Conservation (phyloP, 2,329 filamentous ascomycete species). For the Tolypocladium nubicola region DNA sequence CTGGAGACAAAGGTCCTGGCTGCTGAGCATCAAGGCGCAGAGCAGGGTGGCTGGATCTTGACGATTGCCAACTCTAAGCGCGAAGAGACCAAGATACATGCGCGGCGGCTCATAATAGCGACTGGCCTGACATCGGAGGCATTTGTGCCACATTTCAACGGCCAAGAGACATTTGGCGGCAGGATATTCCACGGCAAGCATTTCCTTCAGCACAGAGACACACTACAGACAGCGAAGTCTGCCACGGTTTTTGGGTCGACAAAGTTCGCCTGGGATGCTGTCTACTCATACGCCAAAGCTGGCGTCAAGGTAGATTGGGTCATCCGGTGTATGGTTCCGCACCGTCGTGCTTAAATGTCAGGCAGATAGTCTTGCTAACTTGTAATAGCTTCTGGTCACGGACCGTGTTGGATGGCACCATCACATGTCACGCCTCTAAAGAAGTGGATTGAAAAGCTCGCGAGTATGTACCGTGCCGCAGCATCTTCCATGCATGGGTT, state of each 20-base stretch:
- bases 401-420: slow-evolving; percentile 48
- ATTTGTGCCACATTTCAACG: slow-evolving; percentile 33
- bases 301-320: slow-evolving; percentile 50
- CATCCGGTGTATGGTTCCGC: slow-evolving; percentile 33
- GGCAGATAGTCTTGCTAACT: not conserved
- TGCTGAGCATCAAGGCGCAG: slow-evolving; percentile 29
- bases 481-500: slow-evolving; percentile 20
- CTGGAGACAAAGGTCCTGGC: slow-evolving; percentile 26
- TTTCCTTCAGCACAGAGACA: slow-evolving; percentile 28
- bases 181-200: slow-evolving; percentile 40
- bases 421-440: slow-evolving; percentile 57
- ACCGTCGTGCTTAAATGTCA: not conserved
- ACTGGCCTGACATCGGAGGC: slow-evolving; percentile 43
- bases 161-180: slow-evolving; percentile 31
- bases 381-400: slow-evolving; percentile 34
- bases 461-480: slow-evolving; percentile 26
- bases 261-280: slow-evolving; percentile 56
- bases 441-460: slow-evolving; percentile 56
- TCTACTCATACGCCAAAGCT: slow-evolving; percentile 47
- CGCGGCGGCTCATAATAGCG: slow-evolving; percentile 41
- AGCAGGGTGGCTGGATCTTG: slow-evolving; percentile 31
- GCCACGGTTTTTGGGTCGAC: slow-evolving; percentile 50
- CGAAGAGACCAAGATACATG: slow-evolving; percentile 18
- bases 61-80: slow-evolving; percentile 12
- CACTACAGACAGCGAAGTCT: slow-evolving; percentile 27